Percentiles rank a stretch among this genome's conserved stretches.
Conservation (phyloP, 1,284 basidiomycete species). For the Cutaneotrichosporon sp. region DNA sequence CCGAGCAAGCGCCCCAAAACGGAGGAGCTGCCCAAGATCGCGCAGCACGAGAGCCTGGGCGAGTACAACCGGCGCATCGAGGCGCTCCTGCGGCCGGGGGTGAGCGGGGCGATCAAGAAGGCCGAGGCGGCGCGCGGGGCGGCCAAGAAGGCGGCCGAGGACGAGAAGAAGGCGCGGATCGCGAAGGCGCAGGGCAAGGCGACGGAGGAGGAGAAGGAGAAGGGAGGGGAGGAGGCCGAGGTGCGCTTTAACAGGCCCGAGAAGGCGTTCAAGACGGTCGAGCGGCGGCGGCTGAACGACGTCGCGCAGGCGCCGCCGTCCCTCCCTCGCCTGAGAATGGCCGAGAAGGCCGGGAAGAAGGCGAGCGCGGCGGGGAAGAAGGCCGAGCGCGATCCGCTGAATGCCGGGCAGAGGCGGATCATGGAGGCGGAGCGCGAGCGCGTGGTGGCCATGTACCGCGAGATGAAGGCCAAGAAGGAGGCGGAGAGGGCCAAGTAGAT, state of each 20-base stretch:
- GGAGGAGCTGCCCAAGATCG: slow-evolving; percentile 30
- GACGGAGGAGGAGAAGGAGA: background rate
- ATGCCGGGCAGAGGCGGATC: slow-evolving; percentile 46
- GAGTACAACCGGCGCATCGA: slow-evolving; percentile 53
- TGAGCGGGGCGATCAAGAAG: slow-evolving; percentile 47
- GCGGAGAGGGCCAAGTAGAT: slow-evolving; percentile 20
- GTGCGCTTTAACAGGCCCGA: slow-evolving; percentile 1
- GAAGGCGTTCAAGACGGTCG: slow-evolving; percentile 19
- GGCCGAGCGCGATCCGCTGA: slow-evolving; percentile 36
- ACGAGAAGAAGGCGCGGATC: slow-evolving; percentile 30
- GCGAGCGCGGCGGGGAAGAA: slow-evolving; percentile 4
- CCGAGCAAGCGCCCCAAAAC: slow-evolving; percentile 6
- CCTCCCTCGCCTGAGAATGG: slow-evolving; percentile 27
- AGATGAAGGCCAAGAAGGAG: slow-evolving; percentile 27
- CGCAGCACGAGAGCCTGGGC: slow-evolving; percentile 35
- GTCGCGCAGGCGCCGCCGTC: slow-evolving; percentile 34
- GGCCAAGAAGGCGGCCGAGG: slow-evolving; percentile 26
- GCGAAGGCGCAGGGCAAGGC: slow-evolving; percentile 21
- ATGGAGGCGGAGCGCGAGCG: slow-evolving; percentile 49
- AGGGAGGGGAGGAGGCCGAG: background rate
- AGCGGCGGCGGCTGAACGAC: slow-evolving; percentile 27
- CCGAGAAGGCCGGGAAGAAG: slow-evolving; percentile 8
- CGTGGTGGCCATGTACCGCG: slow-evolving; percentile 45
- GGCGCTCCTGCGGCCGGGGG: slow-evolving; percentile 41
- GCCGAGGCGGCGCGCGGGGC: slow-evolving; percentile 36